Evolutionary conservation across 345 rosid species (phyloP), one percentile per base, ranked within the genome.

Genomic region (Eucalyptus victrix): DNA sequence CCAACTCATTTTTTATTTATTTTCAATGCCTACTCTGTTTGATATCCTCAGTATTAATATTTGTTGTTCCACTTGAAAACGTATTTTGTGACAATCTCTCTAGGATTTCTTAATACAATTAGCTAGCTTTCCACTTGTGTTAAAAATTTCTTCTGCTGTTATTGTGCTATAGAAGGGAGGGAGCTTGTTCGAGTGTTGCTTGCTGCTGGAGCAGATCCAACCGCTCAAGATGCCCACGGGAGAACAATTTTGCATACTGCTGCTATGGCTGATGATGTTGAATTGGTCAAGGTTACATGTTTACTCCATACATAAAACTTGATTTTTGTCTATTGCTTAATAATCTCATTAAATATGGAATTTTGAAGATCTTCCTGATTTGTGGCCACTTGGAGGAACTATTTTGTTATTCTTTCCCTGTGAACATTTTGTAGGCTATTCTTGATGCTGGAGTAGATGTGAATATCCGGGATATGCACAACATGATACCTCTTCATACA

Each of bases 371-470:
- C 62, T 89, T 34, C 24, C 49, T 76, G 80, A 18, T 87, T 30
- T 9, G 42, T 44, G 87, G 67, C 53, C 53, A 86, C 44, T 45
- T 89, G 50, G 88, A 58, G 87, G 50, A 86, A 65, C 21, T 86
- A 58, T 50, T 89, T 83, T 88, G 87, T 86, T 26, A 72, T 42
- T 91, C 34, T 91, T 91, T 34, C 80, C 87, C 34, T 87, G 60
- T 90, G 21, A 88, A 86, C 89, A 80, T 88, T 72, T 72, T 89
- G 90, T 90, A 98, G 99, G 96, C 96, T 89, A 96, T 98, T 92
- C 98, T 98, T 53, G 96, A 95, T 92, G 97, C 97, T 93, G 99
- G 98, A 92, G 99, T 98, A 91, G 97, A 95, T 93, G 98, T 95
- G 85, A 95, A 98, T 92, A 94, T 97, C 89, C 95, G 95, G 87